Evolutionary conservation across 202 grass and related monocot genomes (phyloP), one percentile per base, ranked within the genome.

Genomic region (Brachypodium distachyon): DNA sequence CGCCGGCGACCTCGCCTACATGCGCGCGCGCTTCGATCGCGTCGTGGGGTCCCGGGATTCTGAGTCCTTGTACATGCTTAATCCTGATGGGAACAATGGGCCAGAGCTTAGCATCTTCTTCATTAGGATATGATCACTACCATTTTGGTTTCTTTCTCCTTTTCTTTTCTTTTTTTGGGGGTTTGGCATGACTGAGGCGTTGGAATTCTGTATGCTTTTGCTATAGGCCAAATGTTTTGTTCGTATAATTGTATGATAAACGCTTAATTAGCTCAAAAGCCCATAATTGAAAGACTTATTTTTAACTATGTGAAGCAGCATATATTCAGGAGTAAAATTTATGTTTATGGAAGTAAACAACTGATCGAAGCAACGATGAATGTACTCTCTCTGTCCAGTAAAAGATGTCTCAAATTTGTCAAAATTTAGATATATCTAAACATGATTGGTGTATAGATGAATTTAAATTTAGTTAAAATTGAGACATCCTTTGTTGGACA

Each of bases 61-160:
- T 0, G 94, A 97, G 74, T 93, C 94, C 0, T 78, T 91, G 19
- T 97, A 97, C 77, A 97, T 97, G 94, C 84, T 91, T 18, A 97
- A 93, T 55, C 94, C 91, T 8, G 94, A 97, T 4, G 91, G 94
- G 8, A 93, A 87, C 85, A 89, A 77, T 12, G 90, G 94, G 0
- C 88, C 91, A 7, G 94, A 93, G 88, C 91, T 97, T 64, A 93
- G 90, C 77, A 93, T 97, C 77, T 97, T 97, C 86, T 93, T 97
- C 74, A 89, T 97, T 81, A 93, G 91, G 78, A 91, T 93, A 61
- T 97, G 85, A 73, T 28, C 40, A 41, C 22, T 9, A 90, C 12
- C 7, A 19, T 77, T 77, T 16, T 49, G 39, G 3, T 38, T 60
- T 78, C 28, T 32, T n/a, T n/a, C n/a, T n/a, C n/a, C n/a, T n/a